phyloP scores from a whole-genome alignment of 192 early-diverging fungal genomes.

The Coemansia sp. region DNA sequence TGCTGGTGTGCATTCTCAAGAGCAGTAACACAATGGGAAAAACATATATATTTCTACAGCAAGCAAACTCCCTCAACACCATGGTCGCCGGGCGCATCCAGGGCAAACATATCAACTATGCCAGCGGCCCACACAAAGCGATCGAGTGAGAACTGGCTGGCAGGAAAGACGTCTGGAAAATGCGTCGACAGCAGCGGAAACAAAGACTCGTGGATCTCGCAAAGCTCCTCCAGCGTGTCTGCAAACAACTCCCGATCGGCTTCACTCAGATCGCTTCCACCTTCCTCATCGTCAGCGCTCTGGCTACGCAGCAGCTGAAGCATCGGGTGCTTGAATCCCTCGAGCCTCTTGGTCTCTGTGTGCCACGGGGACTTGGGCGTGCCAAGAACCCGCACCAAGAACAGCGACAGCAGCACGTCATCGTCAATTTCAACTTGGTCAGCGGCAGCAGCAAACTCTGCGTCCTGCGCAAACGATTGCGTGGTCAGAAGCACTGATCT shows the following conservation, averaged over 20 bases:
- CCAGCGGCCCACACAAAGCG: slow-evolving; percentile 52
- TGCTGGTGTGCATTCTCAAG: not conserved
- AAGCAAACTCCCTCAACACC: slow-evolving; percentile 30
- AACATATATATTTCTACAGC: slow-evolving; percentile 5
- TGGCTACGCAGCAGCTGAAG: not conserved
- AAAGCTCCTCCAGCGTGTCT: slow-evolving; percentile 35
- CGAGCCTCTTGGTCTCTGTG: slow-evolving; percentile 16
- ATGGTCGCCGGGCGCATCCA: slow-evolving; percentile 13
- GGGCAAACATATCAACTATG: slow-evolving; percentile 30
- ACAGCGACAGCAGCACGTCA: slow-evolving; percentile 30
- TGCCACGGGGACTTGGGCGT: slow-evolving; percentile 25
- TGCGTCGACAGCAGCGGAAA: slow-evolving; percentile 46
- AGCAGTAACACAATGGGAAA: not conserved
- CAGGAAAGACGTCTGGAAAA: slow-evolving; percentile 35
- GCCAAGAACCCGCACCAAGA: slow-evolving; percentile 23
- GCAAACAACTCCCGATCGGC: slow-evolving; percentile 11
- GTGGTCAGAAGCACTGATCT: slow-evolving; percentile 20
- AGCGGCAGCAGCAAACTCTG: slow-evolving; percentile 21
- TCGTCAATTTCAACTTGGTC: slow-evolving; percentile 33
- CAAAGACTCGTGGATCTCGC: slow-evolving; percentile 36
- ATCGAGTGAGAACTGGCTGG: slow-evolving; percentile 23
- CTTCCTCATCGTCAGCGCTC: not conserved
- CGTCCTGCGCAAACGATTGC: slow-evolving; percentile 27
- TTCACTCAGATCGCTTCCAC: not conserved
- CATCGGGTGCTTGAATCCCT: slow-evolving; percentile 38